Percentiles rank a stretch among this genome's conserved stretches.
These are phyloP conservation scores for Hypocrella siamensis DNA, from an alignment of 2,329 filamentous ascomycete species.

Conservation along the genomic window DNA sequence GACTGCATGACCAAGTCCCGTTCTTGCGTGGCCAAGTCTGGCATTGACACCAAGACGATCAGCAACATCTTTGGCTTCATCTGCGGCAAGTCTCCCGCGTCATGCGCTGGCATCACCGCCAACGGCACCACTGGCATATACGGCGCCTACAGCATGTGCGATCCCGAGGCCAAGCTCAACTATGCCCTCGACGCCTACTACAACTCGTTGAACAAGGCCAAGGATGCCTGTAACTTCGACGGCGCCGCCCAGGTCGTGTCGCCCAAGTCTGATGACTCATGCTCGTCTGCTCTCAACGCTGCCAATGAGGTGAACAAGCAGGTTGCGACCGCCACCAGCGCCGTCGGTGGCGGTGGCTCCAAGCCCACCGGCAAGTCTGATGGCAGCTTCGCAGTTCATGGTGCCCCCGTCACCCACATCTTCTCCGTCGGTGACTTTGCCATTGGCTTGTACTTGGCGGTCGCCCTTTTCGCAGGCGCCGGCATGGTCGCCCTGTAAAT, in stretches of 20 bases:
- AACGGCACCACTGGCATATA: slow-evolving; percentile 55
- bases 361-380: slow-evolving; percentile 1
- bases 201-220: slow-evolving; percentile 33
- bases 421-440: slow-evolving; percentile 31
- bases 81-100: slow-evolving; percentile 40
- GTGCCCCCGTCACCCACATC: slow-evolving; percentile 16
- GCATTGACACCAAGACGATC: slow-evolving; percentile 41
- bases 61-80: slow-evolving; percentile 58
- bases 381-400: slow-evolving; percentile 4
- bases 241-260: slow-evolving; percentile 45
- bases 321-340: slow-evolving; percentile 3
- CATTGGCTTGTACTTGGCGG: slow-evolving; percentile 33
- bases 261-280: slow-evolving; percentile 31
- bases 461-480: slow-evolving; percentile 36
- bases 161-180: slow-evolving; percentile 50
- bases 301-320: slow-evolving; percentile 41
- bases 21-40: slow-evolving; percentile 48
- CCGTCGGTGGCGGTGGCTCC: slow-evolving; percentile 4
- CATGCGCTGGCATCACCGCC: slow-evolving; percentile 52
- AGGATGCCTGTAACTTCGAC: slow-evolving; percentile 53
- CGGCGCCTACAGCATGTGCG: slow-evolving; percentile 68
- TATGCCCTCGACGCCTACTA: slow-evolving; percentile 65
- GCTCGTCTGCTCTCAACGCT: slow-evolving; percentile 41
- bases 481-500: slow-evolving; percentile 37
- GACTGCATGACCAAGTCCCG: slow-evolving; percentile 68